Evolutionary conservation across 495 filamentous ascomycete genomes (phyloP).

Genomic region (Hypoxylon fuscum): DNA sequence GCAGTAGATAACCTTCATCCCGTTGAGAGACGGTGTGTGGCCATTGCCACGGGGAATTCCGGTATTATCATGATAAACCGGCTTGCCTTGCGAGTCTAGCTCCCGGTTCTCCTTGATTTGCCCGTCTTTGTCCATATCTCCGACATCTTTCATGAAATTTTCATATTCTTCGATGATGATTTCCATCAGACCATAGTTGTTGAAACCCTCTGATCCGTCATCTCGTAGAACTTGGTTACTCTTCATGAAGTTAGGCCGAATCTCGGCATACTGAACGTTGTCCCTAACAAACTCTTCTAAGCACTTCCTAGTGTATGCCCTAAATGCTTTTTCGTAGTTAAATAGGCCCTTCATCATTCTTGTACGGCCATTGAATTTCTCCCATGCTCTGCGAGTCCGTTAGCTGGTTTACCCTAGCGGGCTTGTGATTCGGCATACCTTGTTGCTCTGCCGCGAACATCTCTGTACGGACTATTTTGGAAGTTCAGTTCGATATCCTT

Average conservation of each 20-base stretch:
- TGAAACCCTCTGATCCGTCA: conserved; percentile 50
- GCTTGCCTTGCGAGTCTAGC: conserved; percentile 19
- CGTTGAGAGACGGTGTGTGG: conserved; percentile 45
- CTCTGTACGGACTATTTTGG: conserved; percentile 26
- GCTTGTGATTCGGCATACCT: conserved; percentile 14
- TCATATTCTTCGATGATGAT: conserved; percentile 60
- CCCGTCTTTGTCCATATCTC: conserved; percentile 39
- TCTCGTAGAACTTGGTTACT: conserved; percentile 61
- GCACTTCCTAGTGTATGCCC: conserved; percentile 55
- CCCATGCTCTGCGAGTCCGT: conserved; percentile 56
- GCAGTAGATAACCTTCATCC: conserved; percentile 64
- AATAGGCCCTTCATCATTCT: conserved; percentile 70
- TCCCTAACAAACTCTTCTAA: conserved; percentile 61
- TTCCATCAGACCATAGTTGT: conserved; percentile 60
- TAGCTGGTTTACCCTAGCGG: conserved; percentile 2
- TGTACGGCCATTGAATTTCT: conserved; percentile 62
- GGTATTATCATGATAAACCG: conserved; percentile 3
- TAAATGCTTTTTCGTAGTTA: conserved; percentile 63
- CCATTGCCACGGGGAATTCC: conserved; percentile 18
- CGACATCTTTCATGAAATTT: conserved; percentile 50
- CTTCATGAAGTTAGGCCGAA: conserved; percentile 65
- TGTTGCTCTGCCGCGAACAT: conserved; percentile 30
- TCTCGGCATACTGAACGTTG: conserved; percentile 67
- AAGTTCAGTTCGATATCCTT: conserved; percentile 27
- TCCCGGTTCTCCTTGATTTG: conserved; percentile 32